These are phyloP conservation scores for Aeminium ludgeri DNA, from an alignment of 495 filamentous ascomycete genomes.

Conservation along the genomic window DNA sequence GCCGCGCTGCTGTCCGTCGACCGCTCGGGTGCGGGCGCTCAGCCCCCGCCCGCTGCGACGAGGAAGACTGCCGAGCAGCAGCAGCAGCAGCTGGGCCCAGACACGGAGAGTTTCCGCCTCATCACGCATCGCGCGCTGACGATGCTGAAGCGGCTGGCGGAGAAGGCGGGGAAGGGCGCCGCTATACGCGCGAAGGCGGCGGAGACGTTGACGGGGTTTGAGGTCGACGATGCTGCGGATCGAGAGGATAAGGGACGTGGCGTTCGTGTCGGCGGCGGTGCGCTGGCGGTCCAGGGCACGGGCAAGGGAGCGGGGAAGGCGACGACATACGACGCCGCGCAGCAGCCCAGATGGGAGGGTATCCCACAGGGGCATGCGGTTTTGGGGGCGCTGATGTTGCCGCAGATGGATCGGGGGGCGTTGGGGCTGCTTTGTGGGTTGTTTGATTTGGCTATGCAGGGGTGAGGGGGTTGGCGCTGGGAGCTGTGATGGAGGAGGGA, in stretches of 20 bases:
- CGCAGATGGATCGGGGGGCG: conserved; percentile 18
- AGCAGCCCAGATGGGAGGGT: conserved; percentile 15
- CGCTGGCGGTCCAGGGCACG: conserved; percentile 5
- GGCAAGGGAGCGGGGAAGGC: neutral
- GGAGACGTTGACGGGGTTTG: neutral
- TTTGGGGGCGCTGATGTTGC: conserved; percentile 19
- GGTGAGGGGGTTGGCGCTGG: no score
- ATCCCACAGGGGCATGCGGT: conserved; percentile 23
- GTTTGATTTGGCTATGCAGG: conserved; percentile 16
- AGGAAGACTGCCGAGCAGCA: no score
- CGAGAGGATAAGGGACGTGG: neutral
- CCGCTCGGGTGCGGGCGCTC: conserved; percentile 3
- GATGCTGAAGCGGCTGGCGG: conserved; percentile 40
- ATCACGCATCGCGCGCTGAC: conserved; percentile 32
- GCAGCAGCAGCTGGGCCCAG: conserved; percentile 13
- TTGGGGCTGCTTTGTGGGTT: conserved; percentile 20
- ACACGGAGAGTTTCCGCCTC: conserved; percentile 19
- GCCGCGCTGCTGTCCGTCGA: conserved; percentile 44
- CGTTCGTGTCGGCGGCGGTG: neutral
- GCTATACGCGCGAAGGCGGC: neutral
- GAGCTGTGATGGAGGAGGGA: no score
- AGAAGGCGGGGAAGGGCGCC: conserved; percentile 24
- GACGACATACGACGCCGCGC: neutral
- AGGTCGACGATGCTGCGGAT: neutral
- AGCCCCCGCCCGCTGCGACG: no score